Evolutionary conservation across 176 grass and related monocot species (phyloP), one percentile per base, ranked within the genome.

Genomic region (Rhipidocladum racemiflorum): DNA sequence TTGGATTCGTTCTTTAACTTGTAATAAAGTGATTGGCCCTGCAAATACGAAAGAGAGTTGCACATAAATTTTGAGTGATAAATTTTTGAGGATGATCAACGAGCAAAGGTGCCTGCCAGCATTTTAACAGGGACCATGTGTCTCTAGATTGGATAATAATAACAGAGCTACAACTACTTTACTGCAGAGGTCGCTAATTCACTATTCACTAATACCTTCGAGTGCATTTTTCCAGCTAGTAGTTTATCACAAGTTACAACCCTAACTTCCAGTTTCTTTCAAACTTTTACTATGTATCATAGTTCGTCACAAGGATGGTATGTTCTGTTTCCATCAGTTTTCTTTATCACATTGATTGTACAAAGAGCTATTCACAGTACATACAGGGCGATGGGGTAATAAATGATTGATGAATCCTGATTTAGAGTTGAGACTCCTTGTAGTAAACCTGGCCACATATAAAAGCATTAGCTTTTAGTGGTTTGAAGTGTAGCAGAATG

Each of bases 391-490:
- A 45, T 44, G 61, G 15, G 49, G 20, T 61, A 9, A 70, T 2
- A 16, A 64, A 71, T 81, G 36, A 44, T 42, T 46, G 46, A 28
- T 7, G 3, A 86, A 62, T 86, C 18, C 45, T 56, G 35, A 50
- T 53, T 43, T 34, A 10, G 39, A 48, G 13, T n/a, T 64, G 85
- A 45, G 39, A 68, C 5, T 38, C 77, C 49, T 82, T 88, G 76
- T 25, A 66, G 77, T 85, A 88, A 84, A 91, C 81, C 89, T 91
- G 77, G 40, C 40, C 39, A 82, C 71, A 84, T 64, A 63, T 50
- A 61, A 79, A 46, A 62, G 11, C 36, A 83, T 44, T n/a, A 50
- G 18, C 43, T 48, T 83, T 86, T 59, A 61, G 30, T 56, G 24
- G 53, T 75, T 49, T 39, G 1, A 44, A 34, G 20, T 34, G 15